Percentiles rank a stretch among this genome's conserved stretches.
phyloP scores from a whole-genome alignment of 2,329 filamentous ascomycete genomes.

The Botrytis fragariae region DNA sequence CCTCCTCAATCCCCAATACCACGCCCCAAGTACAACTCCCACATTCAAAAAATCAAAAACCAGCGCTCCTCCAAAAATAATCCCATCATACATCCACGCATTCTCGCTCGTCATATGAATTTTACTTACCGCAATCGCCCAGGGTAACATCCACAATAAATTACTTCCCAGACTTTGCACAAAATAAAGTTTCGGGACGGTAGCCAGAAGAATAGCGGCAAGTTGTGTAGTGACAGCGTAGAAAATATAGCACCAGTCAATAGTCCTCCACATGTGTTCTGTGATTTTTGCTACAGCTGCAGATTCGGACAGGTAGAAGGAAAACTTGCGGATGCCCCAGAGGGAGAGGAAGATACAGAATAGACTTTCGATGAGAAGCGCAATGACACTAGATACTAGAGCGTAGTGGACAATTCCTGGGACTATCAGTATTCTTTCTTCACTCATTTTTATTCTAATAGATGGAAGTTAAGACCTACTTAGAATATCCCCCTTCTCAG shows the following conservation, averaged over 20 bases:
- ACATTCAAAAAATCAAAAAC: constrained; percentile 58
- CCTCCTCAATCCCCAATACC: constrained; percentile 25
- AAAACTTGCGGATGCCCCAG: constrained; percentile 58
- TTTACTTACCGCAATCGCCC: constrained; percentile 61
- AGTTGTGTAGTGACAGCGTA: constrained; percentile 66
- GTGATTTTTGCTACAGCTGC: constrained; percentile 58
- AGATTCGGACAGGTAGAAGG: constrained; percentile 58
- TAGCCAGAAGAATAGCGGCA: constrained; percentile 60
- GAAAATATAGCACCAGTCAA: constrained; percentile 68
- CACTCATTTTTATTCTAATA: background rate
- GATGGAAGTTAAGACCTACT: constrained; percentile 29
- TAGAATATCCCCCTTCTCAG: constrained; percentile 38
- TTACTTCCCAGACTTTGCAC: constrained; percentile 66
- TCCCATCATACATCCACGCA: constrained; percentile 65
- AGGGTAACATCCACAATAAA: constrained; percentile 65
- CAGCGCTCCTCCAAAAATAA: constrained; percentile 66
- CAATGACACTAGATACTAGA: constrained; percentile 51
- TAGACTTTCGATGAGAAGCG: constrained; percentile 58
- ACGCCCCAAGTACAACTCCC: constrained; percentile 23
- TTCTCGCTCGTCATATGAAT: constrained; percentile 48
- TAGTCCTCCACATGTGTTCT: constrained; percentile 56
- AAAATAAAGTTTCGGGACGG: constrained; percentile 64
- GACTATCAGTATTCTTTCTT: background rate
- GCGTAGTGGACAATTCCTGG: constrained; percentile 51
- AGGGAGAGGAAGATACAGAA: constrained; percentile 61